Base-by-base conservation (phyloP, 352 stramenopile species). In the Peronospora destructor region DNA sequence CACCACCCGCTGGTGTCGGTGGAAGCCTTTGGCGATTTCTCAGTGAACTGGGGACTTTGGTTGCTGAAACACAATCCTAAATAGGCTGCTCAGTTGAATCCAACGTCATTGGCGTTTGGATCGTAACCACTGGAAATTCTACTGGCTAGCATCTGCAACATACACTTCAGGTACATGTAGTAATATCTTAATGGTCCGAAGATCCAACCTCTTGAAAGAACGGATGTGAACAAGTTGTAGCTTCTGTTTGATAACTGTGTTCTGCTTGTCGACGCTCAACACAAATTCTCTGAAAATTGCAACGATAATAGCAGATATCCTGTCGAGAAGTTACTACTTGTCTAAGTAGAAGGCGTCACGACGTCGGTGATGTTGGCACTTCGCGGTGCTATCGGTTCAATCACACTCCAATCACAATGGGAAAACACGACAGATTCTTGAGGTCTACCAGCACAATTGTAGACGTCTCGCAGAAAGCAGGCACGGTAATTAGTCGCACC, bases 371-470 rank as follows among this genome's bases (percentile, higher is more conserved):
- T 26, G 23, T 4, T 26, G 23, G 4, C 19, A 23, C 19, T 32
- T n/a, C 19, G 4, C 19, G 17, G 37, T 5, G 13, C 36, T 38
- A 13, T 45, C 38, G 36, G 40, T 46, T 40, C 13, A 1, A 43
- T 66, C 49, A 65, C 49, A 45, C 45, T 8, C 47, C 56, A 47
- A 85, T 70, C 2, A 65, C 71, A 49, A 90, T 77, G 6, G 76
- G 74, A 45, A 87, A 80, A 34, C 71, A 81, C 30, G 74, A 84
- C 13, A 87, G 70, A 23, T 87, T 73, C 41, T 83, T 80, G 12
- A 98, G 62, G 60, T 98, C 92, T 13, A 98, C 73, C 41, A 97
- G 66, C 29, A 97, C 91, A 30, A 94, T 85, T 21, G 87, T 85
- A 41, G 79, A 80, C 16, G 90, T 96, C 42, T 85, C 61, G 8